These are phyloP conservation scores for Parathielavia hyrcaniae DNA, from an alignment of 495 filamentous ascomycete genomes.

Conservation along the genomic window DNA sequence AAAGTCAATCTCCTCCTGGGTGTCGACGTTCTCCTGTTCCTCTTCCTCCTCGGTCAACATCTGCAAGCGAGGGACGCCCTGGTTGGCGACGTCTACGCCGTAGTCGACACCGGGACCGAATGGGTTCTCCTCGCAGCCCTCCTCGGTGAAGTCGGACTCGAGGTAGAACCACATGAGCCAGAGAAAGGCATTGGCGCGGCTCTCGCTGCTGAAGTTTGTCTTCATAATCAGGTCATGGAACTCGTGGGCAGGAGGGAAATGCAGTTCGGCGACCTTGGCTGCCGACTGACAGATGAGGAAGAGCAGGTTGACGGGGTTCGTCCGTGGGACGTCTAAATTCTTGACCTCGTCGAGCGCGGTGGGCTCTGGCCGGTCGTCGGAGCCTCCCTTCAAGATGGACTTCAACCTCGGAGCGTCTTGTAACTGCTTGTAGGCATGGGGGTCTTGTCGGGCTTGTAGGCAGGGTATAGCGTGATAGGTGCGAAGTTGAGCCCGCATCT, in stretches of 20 bases:
- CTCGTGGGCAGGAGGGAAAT: conserved; percentile 79
- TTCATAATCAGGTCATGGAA: conserved; percentile 97
- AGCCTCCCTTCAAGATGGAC: conserved; percentile 94
- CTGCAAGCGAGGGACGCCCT: conserved; percentile 75
- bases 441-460: conserved; percentile 88
- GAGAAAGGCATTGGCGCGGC: conserved; percentile 80
- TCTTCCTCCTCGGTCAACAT: conserved; percentile 71
- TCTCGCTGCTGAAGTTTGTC: conserved; percentile 70
- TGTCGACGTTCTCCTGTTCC: conserved; percentile 82
- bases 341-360: conserved; percentile 79
- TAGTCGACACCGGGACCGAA: conserved; percentile 73
- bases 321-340: conserved; percentile 60
- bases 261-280: conserved; percentile 82
- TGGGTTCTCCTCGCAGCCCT: conserved; percentile 79
- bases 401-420: conserved; percentile 95
- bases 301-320: conserved; percentile 94
- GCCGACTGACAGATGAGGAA: conserved; percentile 92
- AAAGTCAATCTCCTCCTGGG: conserved; percentile 75
- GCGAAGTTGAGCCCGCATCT: conserved; percentile 96
- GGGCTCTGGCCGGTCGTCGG: conserved; percentile 86
- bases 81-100: conserved; percentile 56
- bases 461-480: conserved; percentile 98
- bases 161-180: conserved; percentile 99
- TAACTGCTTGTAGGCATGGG: conserved; percentile 93
- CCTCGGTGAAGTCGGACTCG: conserved; percentile 85